phyloP scores from a whole-genome alignment of 163 green algal genomes.

The Botryococcus braunii region DNA sequence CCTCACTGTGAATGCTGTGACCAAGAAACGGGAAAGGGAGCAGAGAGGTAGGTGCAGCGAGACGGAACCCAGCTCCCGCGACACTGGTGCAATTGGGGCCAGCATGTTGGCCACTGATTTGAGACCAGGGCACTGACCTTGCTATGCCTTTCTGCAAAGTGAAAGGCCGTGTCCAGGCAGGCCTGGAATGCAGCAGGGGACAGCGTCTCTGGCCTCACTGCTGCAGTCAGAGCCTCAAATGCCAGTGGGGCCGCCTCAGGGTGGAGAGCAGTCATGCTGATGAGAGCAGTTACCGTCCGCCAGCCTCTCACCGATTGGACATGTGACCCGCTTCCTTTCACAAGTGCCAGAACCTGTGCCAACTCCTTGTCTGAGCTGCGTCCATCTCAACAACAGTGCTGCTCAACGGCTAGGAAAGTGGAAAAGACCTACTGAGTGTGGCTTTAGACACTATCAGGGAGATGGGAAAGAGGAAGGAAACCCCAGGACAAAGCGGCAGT shows the following conservation, averaged over 20 bases:
- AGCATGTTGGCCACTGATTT: no score
- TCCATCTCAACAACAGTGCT: no score
- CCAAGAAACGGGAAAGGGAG: no score
- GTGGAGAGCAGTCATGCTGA: slow-evolving; percentile 51
- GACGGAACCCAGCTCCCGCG: no score
- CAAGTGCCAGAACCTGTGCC: slow-evolving; percentile 45
- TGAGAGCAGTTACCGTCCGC: slow-evolving; percentile 65
- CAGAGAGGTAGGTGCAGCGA: no score
- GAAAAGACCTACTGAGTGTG: no score
- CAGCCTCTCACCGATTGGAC: slow-evolving; percentile 64
- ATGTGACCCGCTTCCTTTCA: slow-evolving; percentile 48
- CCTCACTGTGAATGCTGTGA: no score
- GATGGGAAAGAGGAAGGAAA: no score
- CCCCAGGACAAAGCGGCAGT: no score
- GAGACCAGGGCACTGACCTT: slow-evolving; percentile 16
- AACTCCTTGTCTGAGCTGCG: background rate
- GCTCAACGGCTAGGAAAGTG: no score
- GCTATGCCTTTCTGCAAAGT: slow-evolving; percentile 24
- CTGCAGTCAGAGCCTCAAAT: slow-evolving; percentile 26
- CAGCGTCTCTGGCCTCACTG: slow-evolving; percentile 12
- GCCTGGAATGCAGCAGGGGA: slow-evolving; percentile 37
- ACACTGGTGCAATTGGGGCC: no score
- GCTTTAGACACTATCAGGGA: no score
- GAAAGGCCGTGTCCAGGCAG: slow-evolving; percentile 48
- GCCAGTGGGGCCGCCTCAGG: slow-evolving; percentile 23